Percentiles rank a stretch among this genome's conserved stretches.
Evolutionary conservation across 441 rosid genomes (phyloP).

Genomic region (Pelargonium exstipulatum): DNA sequence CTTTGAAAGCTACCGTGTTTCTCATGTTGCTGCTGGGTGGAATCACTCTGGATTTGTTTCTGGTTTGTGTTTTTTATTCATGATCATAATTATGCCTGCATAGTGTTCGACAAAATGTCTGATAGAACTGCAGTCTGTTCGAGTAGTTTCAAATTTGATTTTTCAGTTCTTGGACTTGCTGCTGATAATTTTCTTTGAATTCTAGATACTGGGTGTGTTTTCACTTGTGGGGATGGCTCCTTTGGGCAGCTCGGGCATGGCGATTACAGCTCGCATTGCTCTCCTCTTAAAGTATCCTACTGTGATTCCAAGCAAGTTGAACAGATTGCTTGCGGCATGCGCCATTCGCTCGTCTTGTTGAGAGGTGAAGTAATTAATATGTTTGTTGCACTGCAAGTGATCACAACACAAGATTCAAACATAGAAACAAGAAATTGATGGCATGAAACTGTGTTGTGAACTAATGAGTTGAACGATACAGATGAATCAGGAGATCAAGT

Average conservation of each 20-base stretch:
- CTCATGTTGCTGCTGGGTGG: conserved; percentile 83
- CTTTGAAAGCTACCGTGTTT: conserved; percentile 33
- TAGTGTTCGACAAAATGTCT: neutral
- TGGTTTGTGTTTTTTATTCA: conserved; percentile 31
- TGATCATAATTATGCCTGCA: neutral
- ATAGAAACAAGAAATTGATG: neutral
- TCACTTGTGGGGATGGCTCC: conserved; percentile 79
- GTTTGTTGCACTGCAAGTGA: neutral
- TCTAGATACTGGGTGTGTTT: conserved; percentile 44
- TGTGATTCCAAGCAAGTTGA: conserved; percentile 42
- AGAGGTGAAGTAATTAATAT: conserved; percentile 44
- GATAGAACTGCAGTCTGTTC: neutral
- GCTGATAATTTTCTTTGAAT: neutral
- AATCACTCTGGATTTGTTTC: conserved; percentile 74
- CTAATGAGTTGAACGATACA: no score
- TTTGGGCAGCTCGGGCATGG: conserved; percentile 96
- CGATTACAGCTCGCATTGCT: conserved; percentile 39
- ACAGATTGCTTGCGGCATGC: conserved; percentile 81
- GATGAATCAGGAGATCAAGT: conserved; percentile 39
- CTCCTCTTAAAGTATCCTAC: conserved; percentile 52
- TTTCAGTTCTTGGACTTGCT: neutral
- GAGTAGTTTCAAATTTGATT: no score
- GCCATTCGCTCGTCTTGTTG: conserved; percentile 75
- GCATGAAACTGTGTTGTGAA: neutral
- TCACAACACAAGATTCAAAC: neutral